phyloP scores from a whole-genome alignment of 768 basidiomycete species.

The Xerocomus spinulosus region DNA sequence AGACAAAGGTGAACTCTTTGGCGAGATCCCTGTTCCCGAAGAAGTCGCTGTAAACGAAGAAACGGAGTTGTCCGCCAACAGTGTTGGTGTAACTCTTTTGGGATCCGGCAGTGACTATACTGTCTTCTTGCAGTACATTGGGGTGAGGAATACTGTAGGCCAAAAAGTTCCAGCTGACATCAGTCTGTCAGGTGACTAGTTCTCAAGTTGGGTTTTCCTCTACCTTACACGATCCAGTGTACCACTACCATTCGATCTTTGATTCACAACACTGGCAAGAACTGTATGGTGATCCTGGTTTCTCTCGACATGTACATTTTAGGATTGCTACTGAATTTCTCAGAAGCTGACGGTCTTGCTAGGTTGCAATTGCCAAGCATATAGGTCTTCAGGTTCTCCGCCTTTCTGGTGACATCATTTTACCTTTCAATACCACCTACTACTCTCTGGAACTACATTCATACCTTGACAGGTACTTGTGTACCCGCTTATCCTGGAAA shows the following conservation, averaged over 20 bases:
- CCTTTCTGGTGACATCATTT: conserved; percentile 55
- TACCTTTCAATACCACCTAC: conserved; percentile 76
- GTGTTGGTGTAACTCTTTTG: conserved; percentile 50
- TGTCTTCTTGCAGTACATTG: conserved; percentile 80
- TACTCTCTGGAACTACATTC: conserved; percentile 62
- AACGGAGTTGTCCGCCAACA: conserved; percentile 23
- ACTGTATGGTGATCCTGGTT: conserved; percentile 70
- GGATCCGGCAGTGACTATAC: conserved; percentile 91
- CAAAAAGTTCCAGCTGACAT: conserved; percentile 4
- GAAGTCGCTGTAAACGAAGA: conserved; percentile 26
- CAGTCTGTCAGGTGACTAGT: conserved; percentile 32
- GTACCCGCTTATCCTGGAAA: conserved; percentile 24
- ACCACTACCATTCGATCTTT: conserved; percentile 76
- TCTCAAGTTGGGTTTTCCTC: conserved; percentile 28
- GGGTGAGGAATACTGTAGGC: conserved; percentile 39
- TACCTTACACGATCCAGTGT: conserved; percentile 52
- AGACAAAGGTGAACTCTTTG: conserved; percentile 45
- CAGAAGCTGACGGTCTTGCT: conserved; percentile 1
- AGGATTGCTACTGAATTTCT: background rate
- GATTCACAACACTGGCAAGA: conserved; percentile 73
- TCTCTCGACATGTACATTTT: conserved; percentile 60
- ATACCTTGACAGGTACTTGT: conserved; percentile 55
- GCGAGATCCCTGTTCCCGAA: conserved; percentile 29
- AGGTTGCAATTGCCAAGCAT: conserved; percentile 66
- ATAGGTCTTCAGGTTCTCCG: conserved; percentile 62